phyloP scores from a whole-genome alignment of 352 stramenopile species.

The Pythium phragmitis region DNA sequence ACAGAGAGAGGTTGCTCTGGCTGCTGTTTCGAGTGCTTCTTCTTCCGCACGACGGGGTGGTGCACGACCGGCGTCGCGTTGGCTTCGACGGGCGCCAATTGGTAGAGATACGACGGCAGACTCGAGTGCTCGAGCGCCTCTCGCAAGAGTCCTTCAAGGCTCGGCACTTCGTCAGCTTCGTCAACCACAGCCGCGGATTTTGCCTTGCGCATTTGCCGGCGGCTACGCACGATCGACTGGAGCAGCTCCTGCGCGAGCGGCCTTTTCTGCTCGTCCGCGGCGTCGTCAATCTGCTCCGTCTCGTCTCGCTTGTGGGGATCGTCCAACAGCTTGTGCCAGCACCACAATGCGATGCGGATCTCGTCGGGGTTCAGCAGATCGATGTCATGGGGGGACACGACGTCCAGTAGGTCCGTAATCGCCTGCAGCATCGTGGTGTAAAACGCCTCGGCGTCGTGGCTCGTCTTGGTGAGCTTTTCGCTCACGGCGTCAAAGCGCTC shows the following conservation, averaged over 20 bases:
- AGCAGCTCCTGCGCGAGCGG: conserved; percentile 45
- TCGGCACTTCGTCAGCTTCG: conserved; percentile 15
- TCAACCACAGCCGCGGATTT: conserved; percentile 25
- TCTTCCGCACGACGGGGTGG: conserved; percentile 63
- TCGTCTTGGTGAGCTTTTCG: conserved; percentile 56
- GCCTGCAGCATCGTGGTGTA: conserved; percentile 53
- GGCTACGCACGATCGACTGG: conserved; percentile 70
- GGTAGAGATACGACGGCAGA: conserved; percentile 22
- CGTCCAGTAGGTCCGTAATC: conserved; percentile 42
- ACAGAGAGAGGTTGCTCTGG: neutral
- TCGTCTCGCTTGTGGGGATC: conserved; percentile 42
- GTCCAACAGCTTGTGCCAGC: conserved; percentile 60
- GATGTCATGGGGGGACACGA: conserved; percentile 51
- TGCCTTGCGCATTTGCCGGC: conserved; percentile 73
- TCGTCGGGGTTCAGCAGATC: conserved; percentile 63
- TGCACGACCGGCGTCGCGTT: conserved; percentile 34
- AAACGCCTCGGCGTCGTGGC: conserved; percentile 59
- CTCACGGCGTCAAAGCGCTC: conserved; percentile 63
- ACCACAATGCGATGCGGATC: conserved; percentile 73
- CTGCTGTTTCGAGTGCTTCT: conserved; percentile 13
- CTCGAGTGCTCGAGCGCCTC: conserved; percentile 27
- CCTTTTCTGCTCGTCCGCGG: conserved; percentile 29
- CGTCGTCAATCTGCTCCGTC: conserved; percentile 38
- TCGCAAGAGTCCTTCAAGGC: conserved; percentile 23
- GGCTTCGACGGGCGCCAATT: conserved; percentile 15